Conservation (phyloP, 768 basidiomycete genomes). For the Candolleomyces aberdarensis region DNA sequence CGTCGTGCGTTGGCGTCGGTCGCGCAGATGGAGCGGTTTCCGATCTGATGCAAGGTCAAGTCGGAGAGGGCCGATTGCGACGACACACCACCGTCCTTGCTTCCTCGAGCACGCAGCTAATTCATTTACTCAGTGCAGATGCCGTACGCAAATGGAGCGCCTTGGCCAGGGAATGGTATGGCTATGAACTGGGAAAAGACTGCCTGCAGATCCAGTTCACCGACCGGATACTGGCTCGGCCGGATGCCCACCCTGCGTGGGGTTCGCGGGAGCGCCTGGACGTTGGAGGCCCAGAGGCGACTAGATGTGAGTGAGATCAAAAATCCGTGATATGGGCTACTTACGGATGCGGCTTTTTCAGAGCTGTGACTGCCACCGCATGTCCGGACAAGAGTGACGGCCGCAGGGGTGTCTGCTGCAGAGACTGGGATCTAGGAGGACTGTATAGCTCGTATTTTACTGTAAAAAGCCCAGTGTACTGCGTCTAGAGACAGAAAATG, state of each 20-base stretch:
- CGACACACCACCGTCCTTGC: neutral
- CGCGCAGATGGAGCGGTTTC: too few relatives aligned
- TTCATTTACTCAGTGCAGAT: constrained; percentile 32
- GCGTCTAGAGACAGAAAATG: neutral
- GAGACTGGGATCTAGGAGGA: too few relatives aligned
- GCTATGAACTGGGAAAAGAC: constrained; percentile 53
- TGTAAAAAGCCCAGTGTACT: too few relatives aligned
- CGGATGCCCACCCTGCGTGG: constrained; percentile 48
- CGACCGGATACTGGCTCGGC: constrained; percentile 27
- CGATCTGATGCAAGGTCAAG: neutral
- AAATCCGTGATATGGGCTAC: too few relatives aligned
- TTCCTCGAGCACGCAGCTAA: neutral
- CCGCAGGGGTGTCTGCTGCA: too few relatives aligned
- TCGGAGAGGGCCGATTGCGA: neutral
- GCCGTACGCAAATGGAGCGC: constrained; percentile 51
- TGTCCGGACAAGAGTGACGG: too few relatives aligned
- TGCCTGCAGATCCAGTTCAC: constrained; percentile 46
- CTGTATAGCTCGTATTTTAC: too few relatives aligned
- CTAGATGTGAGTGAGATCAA: neutral
- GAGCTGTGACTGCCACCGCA: too few relatives aligned
- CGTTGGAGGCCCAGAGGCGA: constrained; percentile 31
- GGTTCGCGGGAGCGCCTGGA: constrained; percentile 31
- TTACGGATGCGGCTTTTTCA: too few relatives aligned
- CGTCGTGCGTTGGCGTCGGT: too few relatives aligned
- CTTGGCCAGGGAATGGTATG: constrained; percentile 51